Evolutionary conservation across 2,329 filamentous ascomycete genomes (phyloP), one percentile per base, ranked within the genome.

Genomic region (Claviceps monticola): DNA sequence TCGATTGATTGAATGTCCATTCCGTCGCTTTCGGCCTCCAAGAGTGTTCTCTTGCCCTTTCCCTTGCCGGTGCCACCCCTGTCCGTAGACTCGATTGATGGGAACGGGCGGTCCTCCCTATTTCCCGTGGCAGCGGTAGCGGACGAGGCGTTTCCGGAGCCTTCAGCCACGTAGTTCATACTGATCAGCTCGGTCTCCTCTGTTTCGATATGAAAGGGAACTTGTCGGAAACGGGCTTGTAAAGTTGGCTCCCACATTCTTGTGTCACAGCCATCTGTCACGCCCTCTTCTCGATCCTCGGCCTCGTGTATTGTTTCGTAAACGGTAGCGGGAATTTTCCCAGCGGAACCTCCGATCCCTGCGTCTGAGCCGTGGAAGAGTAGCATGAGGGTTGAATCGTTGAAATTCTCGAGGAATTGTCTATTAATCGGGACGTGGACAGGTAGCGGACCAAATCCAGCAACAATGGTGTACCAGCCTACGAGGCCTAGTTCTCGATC

Each of bases 151-250:
- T 89, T 91, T 47, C 86, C 87, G 46, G 86, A 86, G 41, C 86
- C 88, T 50, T 84, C 83, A 0, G 91, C 90, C 19, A 98, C 85
- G 58, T 90, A 95, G 67, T 96, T 89, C 61, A 98, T 87, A 59
- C 87, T 86, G 58, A 98, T 97, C 89, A 96, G 96, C 68, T 98
- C 93, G 1, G 90, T 90, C 66, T 97, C 90, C 9, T 88, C 88
- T 0, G 90, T 95, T 69, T 97, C 93, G 2, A 97, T 83, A 0
- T 84, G 84, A 66, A 93, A 97, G 1, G 84, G 80, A 9, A 97
- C 69, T 62, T 94, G 85, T 54, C 84, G 80, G 68, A 97, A 97
- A 61, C 80, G 84, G 54, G 93, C 75, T 49, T 76, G 79, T 23
- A 82, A 64, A 2, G 71, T 66, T 1, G 72, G 65, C 37, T 80